Conservation (phyloP, 2,329 filamentous ascomycete genomes). For the Penicillium sp. region DNA sequence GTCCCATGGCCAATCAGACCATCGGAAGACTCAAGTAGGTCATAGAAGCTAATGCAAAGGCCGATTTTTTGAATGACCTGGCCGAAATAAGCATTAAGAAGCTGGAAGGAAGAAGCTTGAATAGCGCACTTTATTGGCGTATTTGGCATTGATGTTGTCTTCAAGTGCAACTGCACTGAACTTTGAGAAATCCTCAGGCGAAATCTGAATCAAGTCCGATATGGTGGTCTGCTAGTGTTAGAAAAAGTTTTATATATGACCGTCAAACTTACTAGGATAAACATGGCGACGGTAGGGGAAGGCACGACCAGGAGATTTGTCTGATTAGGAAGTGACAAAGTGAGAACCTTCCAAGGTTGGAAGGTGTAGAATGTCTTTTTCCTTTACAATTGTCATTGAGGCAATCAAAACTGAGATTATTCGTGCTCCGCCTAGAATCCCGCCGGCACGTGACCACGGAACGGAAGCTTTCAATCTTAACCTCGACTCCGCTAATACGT, state of each 20-base stretch:
- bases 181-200: slow-evolving; percentile 82
- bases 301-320: neutral
- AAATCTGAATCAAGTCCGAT: slow-evolving; percentile 89
- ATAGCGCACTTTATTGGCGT: slow-evolving; percentile 73
- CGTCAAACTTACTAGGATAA: slow-evolving; percentile 46
- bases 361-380: neutral
- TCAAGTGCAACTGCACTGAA: slow-evolving; percentile 78
- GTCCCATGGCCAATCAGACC: slow-evolving; percentile 91
- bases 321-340: neutral
- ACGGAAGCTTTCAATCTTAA: slow-evolving; percentile 3
- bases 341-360: neutral
- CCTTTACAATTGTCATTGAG: neutral
- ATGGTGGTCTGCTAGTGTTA: slow-evolving; percentile 70
- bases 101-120: neutral
- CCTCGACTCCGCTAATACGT: neutral
- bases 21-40: slow-evolving; percentile 84
- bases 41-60: slow-evolving; percentile 89
- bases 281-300: slow-evolving; percentile 38
- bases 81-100: slow-evolving; percentile 1
- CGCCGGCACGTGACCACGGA: neutral
- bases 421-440: neutral
- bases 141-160: slow-evolving; percentile 96
- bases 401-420: slow-evolving; percentile 3
- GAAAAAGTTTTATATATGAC: slow-evolving; percentile 19
- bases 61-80: slow-evolving; percentile 89